These are phyloP conservation scores for Venturia aucupariae DNA, from an alignment of 2,329 filamentous ascomycete genomes.

Conservation along the genomic window DNA sequence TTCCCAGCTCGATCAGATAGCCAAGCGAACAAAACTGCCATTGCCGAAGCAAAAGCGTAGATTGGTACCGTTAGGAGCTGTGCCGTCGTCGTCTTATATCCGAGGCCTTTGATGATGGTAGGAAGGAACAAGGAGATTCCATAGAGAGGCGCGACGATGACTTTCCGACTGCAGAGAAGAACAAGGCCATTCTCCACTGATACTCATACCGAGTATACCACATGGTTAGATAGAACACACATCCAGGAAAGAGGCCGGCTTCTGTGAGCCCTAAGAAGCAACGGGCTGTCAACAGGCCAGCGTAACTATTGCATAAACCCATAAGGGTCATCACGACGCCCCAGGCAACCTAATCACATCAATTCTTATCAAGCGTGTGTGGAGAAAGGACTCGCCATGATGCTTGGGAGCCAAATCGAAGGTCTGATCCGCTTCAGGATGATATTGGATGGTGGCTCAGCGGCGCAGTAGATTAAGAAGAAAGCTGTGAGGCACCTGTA, in stretches of 20 bases:
- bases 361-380: neutral
- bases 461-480: conserved; percentile 45
- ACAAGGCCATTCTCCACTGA: conserved; percentile 50
- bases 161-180: conserved; percentile 47
- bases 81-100: conserved; percentile 32
- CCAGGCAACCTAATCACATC: conserved; percentile 29
- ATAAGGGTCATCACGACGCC: conserved; percentile 43
- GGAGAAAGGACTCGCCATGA: conserved; percentile 25
- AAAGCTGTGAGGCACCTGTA: conserved; percentile 29
- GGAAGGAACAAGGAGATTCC: conserved; percentile 18
- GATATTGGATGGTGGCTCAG: conserved; percentile 49
- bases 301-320: conserved; percentile 38
- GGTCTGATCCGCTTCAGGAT: conserved; percentile 40
- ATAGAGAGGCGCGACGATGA: conserved; percentile 14
- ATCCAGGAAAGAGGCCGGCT: conserved; percentile 29
- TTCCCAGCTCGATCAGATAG: conserved; percentile 25
- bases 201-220: conserved; percentile 54
- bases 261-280: conserved; percentile 37
- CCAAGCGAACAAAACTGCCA: conserved; percentile 28
- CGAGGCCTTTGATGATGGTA: conserved; percentile 36
- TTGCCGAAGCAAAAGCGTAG: conserved; percentile 31
- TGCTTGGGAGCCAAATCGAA: conserved; percentile 27
- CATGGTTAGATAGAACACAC: conserved; percentile 38
- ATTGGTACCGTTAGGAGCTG: conserved; percentile 40
- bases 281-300: conserved; percentile 37